phyloP scores from a whole-genome alignment of 345 rosid species.

The Isatis tinctoria region DNA sequence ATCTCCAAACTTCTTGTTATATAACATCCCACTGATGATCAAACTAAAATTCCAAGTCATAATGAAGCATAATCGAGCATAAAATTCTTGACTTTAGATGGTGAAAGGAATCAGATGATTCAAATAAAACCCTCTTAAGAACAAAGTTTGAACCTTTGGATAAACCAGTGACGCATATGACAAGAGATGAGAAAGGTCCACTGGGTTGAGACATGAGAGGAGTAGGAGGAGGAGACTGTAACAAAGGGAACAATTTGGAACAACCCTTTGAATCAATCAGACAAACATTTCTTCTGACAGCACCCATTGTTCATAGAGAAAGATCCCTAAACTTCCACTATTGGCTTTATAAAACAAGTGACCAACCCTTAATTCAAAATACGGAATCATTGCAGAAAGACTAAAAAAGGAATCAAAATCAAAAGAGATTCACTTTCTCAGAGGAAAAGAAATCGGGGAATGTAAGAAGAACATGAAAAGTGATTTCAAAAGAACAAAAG shows the following conservation, averaged over 20 bases:
- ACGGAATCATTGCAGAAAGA: slow-evolving; percentile 33
- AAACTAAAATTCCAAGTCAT: not conserved
- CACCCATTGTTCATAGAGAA: slow-evolving; percentile 37
- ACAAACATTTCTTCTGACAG: slow-evolving; percentile 49
- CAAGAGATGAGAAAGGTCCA: slow-evolving; percentile 40
- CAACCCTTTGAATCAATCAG: slow-evolving; percentile 71
- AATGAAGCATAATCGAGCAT: not conserved
- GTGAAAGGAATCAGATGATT: not conserved
- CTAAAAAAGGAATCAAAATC: slow-evolving; percentile 8
- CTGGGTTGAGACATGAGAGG: slow-evolving; percentile 29
- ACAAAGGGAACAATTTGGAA: slow-evolving; percentile 63
- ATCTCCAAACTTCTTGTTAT: not conserved
- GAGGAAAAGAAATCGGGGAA: slow-evolving; percentile 22
- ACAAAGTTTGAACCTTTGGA: slow-evolving; percentile 57
- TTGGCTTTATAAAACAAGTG: not conserved
- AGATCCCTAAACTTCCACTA: not conserved
- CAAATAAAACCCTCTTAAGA: not conserved
- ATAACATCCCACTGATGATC: not conserved
- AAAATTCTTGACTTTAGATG: not conserved
- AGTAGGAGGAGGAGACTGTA: slow-evolving; percentile 41
- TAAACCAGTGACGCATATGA: slow-evolving; percentile 76
- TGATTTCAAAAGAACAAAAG: slow-evolving; percentile 17
- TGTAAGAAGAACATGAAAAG: slow-evolving; percentile 30
- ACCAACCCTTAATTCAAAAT: slow-evolving; percentile 23
- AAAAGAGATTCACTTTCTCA: slow-evolving; percentile 17